Evolutionary conservation across 2,329 filamentous ascomycete species (phyloP).

Genomic region (Fusarium stilboides): DNA sequence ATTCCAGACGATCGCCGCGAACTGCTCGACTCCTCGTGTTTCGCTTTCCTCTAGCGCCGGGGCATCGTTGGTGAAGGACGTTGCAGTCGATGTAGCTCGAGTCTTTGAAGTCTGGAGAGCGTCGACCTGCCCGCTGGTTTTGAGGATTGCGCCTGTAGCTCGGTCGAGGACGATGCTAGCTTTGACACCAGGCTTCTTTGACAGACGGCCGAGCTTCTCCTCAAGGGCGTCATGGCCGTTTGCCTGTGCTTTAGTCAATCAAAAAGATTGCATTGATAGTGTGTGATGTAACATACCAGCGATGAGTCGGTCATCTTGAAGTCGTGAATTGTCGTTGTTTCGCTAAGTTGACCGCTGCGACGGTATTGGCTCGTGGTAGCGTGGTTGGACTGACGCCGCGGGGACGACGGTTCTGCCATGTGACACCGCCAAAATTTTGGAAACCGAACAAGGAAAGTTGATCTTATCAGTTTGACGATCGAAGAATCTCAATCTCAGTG

Average conservation of each 20-base stretch:
- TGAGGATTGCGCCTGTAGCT: constrained; percentile 79
- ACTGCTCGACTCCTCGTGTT: constrained; percentile 76
- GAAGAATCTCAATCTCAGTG: constrained; percentile 29
- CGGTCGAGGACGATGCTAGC: constrained; percentile 83
- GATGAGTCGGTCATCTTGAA: constrained; percentile 47
- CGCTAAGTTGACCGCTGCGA: constrained; percentile 29
- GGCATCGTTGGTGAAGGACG: constrained; percentile 64
- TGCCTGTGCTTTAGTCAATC: constrained; percentile 49
- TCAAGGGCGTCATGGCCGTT: constrained; percentile 73
- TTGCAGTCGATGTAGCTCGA: constrained; percentile 55
- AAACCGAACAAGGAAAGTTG: constrained; percentile 36
- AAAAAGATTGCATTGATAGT: not conserved
- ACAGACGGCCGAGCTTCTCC: constrained; percentile 77
- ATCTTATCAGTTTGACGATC: constrained; percentile 39
- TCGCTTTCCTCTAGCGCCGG: constrained; percentile 62
- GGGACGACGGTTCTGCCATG: constrained; percentile 58
- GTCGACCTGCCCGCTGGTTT: constrained; percentile 78
- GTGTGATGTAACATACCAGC: constrained; percentile 36
- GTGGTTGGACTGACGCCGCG: constrained; percentile 38
- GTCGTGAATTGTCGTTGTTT: constrained; percentile 13
- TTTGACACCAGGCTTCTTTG: constrained; percentile 84
- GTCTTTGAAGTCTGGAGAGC: constrained; percentile 63
- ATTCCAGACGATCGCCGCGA: constrained; percentile 82
- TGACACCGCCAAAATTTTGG: constrained; percentile 63
- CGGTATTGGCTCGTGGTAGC: constrained; percentile 14